Evolutionary conservation across 2,329 filamentous ascomycete species (phyloP), one percentile per base, ranked within the genome.

Genomic region (Curvularia verruculosa): DNA sequence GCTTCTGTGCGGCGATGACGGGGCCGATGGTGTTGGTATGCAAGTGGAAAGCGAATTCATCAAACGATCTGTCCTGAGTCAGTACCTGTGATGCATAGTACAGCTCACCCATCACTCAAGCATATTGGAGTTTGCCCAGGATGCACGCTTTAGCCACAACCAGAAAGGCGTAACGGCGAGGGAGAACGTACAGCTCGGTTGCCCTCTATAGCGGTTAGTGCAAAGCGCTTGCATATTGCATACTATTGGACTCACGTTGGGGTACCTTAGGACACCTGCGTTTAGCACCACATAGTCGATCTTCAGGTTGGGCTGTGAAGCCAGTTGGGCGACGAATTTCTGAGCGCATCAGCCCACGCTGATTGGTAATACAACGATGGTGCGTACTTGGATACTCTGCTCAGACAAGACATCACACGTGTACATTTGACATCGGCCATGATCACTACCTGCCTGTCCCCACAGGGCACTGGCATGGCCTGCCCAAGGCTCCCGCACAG

Each of bases 11-110:
- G 36, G 79, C 79, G 56, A 85, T 80, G 57, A 86, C 82, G n/a
- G 84, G 84, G 0, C 84, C 84, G 53, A 87, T 83, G 15, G 83
- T 83, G 68, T 86, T 86, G 39, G 83, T 85, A 52, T 83, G 79
- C 4, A 86, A 75, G 62, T 86, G 84, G 58, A 82, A 79, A 10
- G 81, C 77, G 58, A 86, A 85, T 41, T 81, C 77, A 29, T 80
- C 73, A 67, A 83, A 85, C 6, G 82, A 81, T 49, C 82, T 84
- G 55, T 26, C 3, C 24, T 8, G 15, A 34, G 5, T 66, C 19
- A 67, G 60, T 26, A 47, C 34, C 24, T n/a, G 26, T 26, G 40
- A 43, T n/a, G n/a, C 24, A 21, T 29, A 18, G 26, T 18, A 34
- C n/a, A 28, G 18, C 23, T 34, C 26, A n/a, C n/a, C 3, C 21